Conservation (phyloP, 1,284 basidiomycete species). For the Spongiforma sp. region DNA sequence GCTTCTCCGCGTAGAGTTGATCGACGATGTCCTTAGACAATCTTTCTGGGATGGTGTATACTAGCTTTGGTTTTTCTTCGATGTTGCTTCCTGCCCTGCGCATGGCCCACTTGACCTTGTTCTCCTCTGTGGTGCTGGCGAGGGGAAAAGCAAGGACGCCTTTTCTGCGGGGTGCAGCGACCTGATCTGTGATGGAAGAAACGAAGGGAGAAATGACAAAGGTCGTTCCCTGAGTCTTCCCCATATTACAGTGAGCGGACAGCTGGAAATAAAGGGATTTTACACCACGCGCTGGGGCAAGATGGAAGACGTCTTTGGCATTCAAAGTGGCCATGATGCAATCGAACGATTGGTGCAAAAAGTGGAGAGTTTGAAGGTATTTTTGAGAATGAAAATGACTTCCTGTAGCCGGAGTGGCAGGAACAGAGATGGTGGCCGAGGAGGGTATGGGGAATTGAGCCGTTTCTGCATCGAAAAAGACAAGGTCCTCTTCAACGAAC, state of each 20-base stretch:
- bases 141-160: conserved; percentile 63
- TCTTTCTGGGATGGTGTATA: conserved; percentile 97
- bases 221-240: conserved; percentile 82
- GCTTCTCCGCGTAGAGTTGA: conserved; percentile 57
- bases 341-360: no score
- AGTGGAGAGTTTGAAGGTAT: no score
- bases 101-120: conserved; percentile 47
- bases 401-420: no score
- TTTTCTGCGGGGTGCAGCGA: conserved; percentile 69
- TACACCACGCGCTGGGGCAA: conserved; percentile 98
- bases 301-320: conserved; percentile 89
- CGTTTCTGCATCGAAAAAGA: no score
- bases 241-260: conserved; percentile 82
- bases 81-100: conserved; percentile 45
- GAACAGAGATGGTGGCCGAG: no score
- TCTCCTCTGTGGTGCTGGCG: conserved; percentile 65
- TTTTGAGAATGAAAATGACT: no score
- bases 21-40: conserved; percentile 68
- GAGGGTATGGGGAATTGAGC: no score
- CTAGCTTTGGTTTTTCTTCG: conserved; percentile 60
- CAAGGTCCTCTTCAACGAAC: no score
- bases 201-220: conserved; percentile 92
- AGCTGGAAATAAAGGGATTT: conserved; percentile 90
- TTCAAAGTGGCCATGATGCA: no score
- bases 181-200: conserved; percentile 93